Base-by-base conservation (phyloP, 495 filamentous ascomycete species). In the Penicillium arizonense region DNA sequence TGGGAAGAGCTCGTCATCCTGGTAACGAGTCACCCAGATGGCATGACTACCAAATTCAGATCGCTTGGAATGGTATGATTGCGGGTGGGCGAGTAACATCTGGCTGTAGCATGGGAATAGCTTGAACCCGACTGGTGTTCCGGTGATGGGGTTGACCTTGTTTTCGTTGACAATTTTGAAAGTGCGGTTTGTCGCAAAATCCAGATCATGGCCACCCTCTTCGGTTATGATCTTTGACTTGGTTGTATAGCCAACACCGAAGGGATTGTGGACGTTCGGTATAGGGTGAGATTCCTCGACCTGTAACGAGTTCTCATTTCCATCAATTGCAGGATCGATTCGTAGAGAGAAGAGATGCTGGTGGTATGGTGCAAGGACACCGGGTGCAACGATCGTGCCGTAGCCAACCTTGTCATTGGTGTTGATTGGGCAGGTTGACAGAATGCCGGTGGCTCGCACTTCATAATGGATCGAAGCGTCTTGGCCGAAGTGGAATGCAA, bases 281-380 rank as follows among this genome's bases (percentile, higher is more conserved):
- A 90, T 81, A 2, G 88, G 65, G 59, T 85, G 72, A 0, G 86
- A 81, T 58, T 92, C 87, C 49, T 90, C 87, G 61, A 82, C 81
- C 13, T 81, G 77, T 11, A 91, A 63, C 1, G 83, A 77, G 67
- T 91, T 92, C 20, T 69, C 57, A 44, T 81, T 77, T 1, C 91
- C 93, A 50, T 89, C 91, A 42, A 96, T 75, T 38, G 81, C 78
- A 0, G 92, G 91, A 67, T 96, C 91, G 6, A 96, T 80, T 20
- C 92, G 89, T 0, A 96, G 82, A 16, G 80, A 88, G 74, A 97
- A 94, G 52, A 96, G 85, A 69, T 97, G 92, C 60, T 96, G 92
- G 60, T 96, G 92, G 56, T 87, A 80, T 44, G 83, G 72, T 0
- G 81, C 90, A 4, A 96, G 73, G 4, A 91, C 90, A 0, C 92